Percentiles rank a stretch among this genome's conserved stretches.
Evolutionary conservation across 2,329 filamentous ascomycete genomes (phyloP).

Genomic region (Penicillium fuscoglaucum): DNA sequence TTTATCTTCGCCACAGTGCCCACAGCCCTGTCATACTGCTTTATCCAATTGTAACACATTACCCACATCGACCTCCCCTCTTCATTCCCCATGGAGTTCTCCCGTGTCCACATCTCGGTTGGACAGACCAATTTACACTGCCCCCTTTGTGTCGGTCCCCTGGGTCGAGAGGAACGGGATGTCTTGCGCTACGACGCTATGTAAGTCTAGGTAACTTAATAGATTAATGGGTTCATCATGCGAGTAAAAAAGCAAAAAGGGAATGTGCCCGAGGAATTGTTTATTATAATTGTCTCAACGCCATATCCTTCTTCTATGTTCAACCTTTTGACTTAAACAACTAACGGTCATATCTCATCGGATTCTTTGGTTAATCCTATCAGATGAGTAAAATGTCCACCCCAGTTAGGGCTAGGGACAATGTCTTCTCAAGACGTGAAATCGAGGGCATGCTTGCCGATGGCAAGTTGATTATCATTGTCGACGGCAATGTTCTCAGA

Average conservation of each 20-base stretch:
- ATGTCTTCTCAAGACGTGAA: conserved; percentile 38
- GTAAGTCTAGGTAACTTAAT: conserved; percentile 6
- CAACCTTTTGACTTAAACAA: neutral
- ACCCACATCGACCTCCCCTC: conserved; percentile 1
- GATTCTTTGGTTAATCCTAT: neutral
- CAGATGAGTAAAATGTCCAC: conserved; percentile 6
- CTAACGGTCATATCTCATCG: neutral
- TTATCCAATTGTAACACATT: conserved; percentile 1
- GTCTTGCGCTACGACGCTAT: conserved; percentile 9
- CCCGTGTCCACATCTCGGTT: conserved; percentile 13
- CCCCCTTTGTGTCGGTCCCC: conserved; percentile 15
- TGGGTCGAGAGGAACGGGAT: conserved; percentile 8
- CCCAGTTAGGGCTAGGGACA: conserved; percentile 12
- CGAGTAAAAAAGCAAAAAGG: neutral
- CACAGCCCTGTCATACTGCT: conserved; percentile 1
- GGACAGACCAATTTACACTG: conserved; percentile 15
- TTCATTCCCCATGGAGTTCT: conserved; percentile 8
- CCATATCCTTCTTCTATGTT: neutral
- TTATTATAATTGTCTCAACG: neutral
- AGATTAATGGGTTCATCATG: conserved; percentile 3
- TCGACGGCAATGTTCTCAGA: conserved; percentile 77
- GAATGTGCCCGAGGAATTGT: neutral
- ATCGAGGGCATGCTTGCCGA: conserved; percentile 80
- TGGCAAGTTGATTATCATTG: conserved; percentile 73
- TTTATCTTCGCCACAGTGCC: conserved; percentile 6